Evolutionary conservation across 345 rosid species (phyloP), one percentile per base, ranked within the genome.

Genomic region (Excoecaria agallocha): DNA sequence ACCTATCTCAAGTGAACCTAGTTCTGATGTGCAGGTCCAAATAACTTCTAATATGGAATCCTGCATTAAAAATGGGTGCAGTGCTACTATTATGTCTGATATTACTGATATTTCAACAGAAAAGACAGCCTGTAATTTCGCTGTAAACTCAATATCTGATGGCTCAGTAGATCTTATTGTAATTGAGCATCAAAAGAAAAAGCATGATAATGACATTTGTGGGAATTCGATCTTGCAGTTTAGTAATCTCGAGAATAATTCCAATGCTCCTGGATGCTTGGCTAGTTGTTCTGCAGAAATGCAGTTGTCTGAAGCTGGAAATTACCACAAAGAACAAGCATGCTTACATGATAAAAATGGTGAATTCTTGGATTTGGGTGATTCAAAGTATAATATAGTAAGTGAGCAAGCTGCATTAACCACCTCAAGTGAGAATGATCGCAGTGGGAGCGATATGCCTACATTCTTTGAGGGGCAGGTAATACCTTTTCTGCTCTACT

Each of bases 381-480:
- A 81, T 78, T 66, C 86, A 66, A 77, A 80, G 71, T 57, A 54
- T 72, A 86, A 72, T 63, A 50, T 54, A 1, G 78, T 68, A 76
- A 76, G 71, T 54, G 85, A 71, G 51, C 73, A 69, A 66, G 80
- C 77, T 70, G 83, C 72, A 68, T 66, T 80, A 43, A 84, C 81
- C 74, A 63, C 78, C 74, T 79, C 86, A 67, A 83, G 85, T 55
- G 82, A 78, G 76, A 83, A 77, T 20, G 74, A 59, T 54, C 84
- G 59, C 72, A 80, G 74, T 54, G 74, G 78, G 78, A 85, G 77
- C 56, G 73, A 69, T 82, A 57, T 83, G 75, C 81, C 82, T 52
- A 71, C 81, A 74, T 79, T 68, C 81, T 74, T 81, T n/a, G 89
- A 78, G 74, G 89, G 86, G 69, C 89, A 80, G 89, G 97, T 93